phyloP scores from a whole-genome alignment of 1,284 basidiomycete species.

The Kwoniella shivajii region DNA sequence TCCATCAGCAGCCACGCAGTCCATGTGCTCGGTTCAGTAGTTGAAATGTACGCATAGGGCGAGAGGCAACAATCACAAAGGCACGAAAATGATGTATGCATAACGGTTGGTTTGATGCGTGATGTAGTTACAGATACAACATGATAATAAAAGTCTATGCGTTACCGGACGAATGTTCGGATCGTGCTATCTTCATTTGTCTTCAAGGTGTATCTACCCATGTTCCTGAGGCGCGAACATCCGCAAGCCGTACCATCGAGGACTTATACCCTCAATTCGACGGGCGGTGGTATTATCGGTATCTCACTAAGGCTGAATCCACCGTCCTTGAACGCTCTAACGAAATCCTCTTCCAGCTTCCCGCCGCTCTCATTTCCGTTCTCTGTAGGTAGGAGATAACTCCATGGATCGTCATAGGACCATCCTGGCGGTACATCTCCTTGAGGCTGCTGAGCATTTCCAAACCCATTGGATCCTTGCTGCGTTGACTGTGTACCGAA shows the following conservation, averaged over 20 bases:
- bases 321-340: constrained; percentile 64
- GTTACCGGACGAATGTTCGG: too few relatives aligned
- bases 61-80: too few relatives aligned
- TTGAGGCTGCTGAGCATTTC: neutral
- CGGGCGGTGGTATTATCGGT: constrained; percentile 75
- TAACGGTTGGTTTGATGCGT: too few relatives aligned
- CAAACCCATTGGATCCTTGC: neutral
- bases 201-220: neutral
- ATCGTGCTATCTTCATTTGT: too few relatives aligned
- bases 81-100: too few relatives aligned
- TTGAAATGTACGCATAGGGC: neutral
- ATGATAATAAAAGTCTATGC: too few relatives aligned
- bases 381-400: constrained; percentile 26
- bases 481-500: too few relatives aligned
- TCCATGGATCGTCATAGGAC: constrained; percentile 50
- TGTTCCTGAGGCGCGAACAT: too few relatives aligned
- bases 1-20: neutral
- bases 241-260: too few relatives aligned
- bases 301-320: constrained; percentile 73
- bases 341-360: constrained; percentile 52
- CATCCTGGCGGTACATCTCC: constrained; percentile 55
- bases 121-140: too few relatives aligned
- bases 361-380: constrained; percentile 17
- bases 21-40: constrained; percentile 11
- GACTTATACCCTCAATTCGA: constrained; percentile 58